phyloP scores from a whole-genome alignment of 768 basidiomycete species.

The Harrya chromipes region DNA sequence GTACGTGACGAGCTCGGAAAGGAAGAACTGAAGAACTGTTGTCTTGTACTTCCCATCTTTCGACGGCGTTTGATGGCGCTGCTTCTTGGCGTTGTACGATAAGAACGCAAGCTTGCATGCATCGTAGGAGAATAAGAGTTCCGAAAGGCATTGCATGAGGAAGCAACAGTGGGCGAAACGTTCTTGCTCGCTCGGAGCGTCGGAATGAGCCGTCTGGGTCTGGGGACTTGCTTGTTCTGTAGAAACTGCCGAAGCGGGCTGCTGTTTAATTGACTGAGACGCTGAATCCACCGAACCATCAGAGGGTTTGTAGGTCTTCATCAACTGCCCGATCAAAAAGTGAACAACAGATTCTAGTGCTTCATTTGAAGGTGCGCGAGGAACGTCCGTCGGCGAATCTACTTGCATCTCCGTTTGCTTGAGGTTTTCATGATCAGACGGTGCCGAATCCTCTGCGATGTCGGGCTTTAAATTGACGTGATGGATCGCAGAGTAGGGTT shows the following conservation, averaged over 20 bases:
- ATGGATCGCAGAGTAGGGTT: constrained; percentile 55
- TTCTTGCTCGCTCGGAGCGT: constrained; percentile 20
- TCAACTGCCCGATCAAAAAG: constrained; percentile 69
- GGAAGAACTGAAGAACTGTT: constrained; percentile 72
- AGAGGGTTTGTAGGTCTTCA: constrained; percentile 53
- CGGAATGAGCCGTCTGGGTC: constrained; percentile 9
- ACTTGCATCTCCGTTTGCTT: constrained; percentile 56
- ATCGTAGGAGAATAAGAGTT: constrained; percentile 91
- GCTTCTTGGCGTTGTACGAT: constrained; percentile 66
- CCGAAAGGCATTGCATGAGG: constrained; percentile 88
- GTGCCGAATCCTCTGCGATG: constrained; percentile 10
- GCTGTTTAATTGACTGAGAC: constrained; percentile 15
- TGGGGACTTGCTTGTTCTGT: constrained; percentile 13
- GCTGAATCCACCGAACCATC: constrained; percentile 28
- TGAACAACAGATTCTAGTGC: constrained; percentile 61
- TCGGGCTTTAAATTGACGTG: constrained; percentile 58
- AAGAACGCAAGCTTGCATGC: constrained; percentile 86
- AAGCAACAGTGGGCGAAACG: constrained; percentile 65
- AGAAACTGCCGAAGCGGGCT: constrained; percentile 1
- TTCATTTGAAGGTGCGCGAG: constrained; percentile 34
- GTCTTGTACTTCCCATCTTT: constrained; percentile 69
- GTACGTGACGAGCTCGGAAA: constrained; percentile 80
- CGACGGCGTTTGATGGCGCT: constrained; percentile 50
- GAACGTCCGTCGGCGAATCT: constrained; percentile 35
- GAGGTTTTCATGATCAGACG: constrained; percentile 8